Percentiles rank a stretch among this genome's conserved stretches.
These are phyloP conservation scores for Aspergillus sp. DNA, from an alignment of 2,329 filamentous ascomycete species.

Conservation along the genomic window DNA sequence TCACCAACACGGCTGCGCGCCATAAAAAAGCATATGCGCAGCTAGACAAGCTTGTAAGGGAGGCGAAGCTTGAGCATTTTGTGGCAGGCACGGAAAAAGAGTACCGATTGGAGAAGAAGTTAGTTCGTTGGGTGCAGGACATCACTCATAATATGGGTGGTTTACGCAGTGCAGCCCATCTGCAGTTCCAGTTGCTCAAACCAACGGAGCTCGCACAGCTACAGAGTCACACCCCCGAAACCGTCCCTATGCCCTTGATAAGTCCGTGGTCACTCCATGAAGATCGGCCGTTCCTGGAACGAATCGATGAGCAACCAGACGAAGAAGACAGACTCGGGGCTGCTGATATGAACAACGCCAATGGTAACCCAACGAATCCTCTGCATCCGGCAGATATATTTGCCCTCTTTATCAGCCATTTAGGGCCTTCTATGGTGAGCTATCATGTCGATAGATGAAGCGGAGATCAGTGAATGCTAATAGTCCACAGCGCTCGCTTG, in stretches of 20 bases:
- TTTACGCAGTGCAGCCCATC: conserved; percentile 81
- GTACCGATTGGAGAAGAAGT: conserved; percentile 74
- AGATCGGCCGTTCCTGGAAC: conserved; percentile 53
- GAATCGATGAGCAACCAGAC: conserved; percentile 63
- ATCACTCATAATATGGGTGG: conserved; percentile 89
- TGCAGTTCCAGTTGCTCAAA: conserved; percentile 81
- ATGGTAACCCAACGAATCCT: conserved; percentile 14
- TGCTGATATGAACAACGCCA: conserved; percentile 11
- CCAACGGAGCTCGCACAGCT: conserved; percentile 50
- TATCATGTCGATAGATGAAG: background rate
- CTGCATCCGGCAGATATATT: conserved; percentile 77
- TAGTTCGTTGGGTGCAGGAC: conserved; percentile 81
- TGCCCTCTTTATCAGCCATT: conserved; percentile 79
- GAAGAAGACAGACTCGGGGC: conserved; percentile 51
- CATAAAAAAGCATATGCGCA: conserved; percentile 69
- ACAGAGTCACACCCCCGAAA: conserved; percentile 19
- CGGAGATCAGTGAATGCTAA: conserved; percentile 9
- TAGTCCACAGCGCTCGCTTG: conserved; percentile 71
- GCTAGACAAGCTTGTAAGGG: conserved; percentile 75
- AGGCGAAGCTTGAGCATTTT: conserved; percentile 89
- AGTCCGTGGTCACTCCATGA: conserved; percentile 44
- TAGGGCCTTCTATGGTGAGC: conserved; percentile 81
- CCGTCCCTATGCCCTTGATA: conserved; percentile 23
- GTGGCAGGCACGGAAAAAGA: conserved; percentile 75
- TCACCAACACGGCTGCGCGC: conserved; percentile 60